Conservation (phyloP, 148 eudicot species). For the Chenopodium album region DNA sequence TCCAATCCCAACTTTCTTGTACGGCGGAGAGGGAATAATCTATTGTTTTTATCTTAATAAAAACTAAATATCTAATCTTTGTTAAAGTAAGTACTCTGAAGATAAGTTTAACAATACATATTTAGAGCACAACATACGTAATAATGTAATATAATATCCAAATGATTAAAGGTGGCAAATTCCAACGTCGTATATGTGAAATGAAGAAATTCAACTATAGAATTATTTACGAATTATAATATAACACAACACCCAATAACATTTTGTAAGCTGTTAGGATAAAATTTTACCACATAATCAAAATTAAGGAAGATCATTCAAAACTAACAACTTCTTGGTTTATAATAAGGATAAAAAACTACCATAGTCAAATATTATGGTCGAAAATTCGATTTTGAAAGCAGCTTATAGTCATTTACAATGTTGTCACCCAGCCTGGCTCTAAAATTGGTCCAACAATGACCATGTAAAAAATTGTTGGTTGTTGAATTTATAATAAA, state of each 20-base stretch:
- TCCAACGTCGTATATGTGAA: background rate
- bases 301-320: background rate
- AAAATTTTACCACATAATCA: background rate
- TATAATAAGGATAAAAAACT: background rate
- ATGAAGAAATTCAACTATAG: background rate
- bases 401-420: background rate
- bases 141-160: too few relatives aligned
- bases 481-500: background rate
- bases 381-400: background rate
- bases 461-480: background rate
- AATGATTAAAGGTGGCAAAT: background rate
- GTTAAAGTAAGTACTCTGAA: too few relatives aligned
- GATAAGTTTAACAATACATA: too few relatives aligned
- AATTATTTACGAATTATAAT: too few relatives aligned
- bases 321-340: background rate
- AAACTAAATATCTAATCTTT: too few relatives aligned
- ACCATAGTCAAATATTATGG: background rate
- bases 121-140: background rate
- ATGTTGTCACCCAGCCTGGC: conserved; percentile 3
- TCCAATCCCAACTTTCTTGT: too few relatives aligned
- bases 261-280: background rate
- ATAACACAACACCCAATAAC: background rate
- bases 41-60: too few relatives aligned
- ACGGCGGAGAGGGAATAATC: too few relatives aligned
- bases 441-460: background rate